Base-by-base conservation (phyloP, 805 yeast species). In the Yamadazyma sp. region DNA sequence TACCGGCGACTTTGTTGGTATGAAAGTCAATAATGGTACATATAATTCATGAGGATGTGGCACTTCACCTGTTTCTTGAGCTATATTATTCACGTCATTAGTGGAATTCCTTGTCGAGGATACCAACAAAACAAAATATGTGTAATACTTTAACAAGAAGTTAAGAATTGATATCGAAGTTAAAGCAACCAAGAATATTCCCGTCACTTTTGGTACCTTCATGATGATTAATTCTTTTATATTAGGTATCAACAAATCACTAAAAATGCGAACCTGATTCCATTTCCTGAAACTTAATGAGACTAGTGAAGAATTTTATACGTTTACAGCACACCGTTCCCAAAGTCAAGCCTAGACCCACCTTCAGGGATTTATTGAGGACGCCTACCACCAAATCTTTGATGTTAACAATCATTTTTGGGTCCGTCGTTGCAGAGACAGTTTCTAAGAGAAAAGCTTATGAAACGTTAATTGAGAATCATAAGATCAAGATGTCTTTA, bases 1-100 rank as follows among this genome's bases (percentile, higher is more conserved):
- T 2, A 66, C 60, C 1, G 69, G 58, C 0, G 73, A 62, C 23
- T 52, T 57, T 0, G 67, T 60, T 3, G 77, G 75, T 14, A 73
- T 74, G 33, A 73, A 63, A 2, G 77, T 69, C n/a, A 75, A 50
- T 25, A 70, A 51, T 4, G 78, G 76, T 4, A 74, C 78, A 40
- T 60, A 71, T 23, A 71, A 49, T 31, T 68, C 70, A 36, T 63
- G 65, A 0, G 77, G 73, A 35, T 62, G 65, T 2, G 76, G 73
- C 1, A 58, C 45, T 26, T 56, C 62, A 7, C 61, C 64, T 1
- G 62, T 51, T 41, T 60, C 65, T 36, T 58, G 58, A 18, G 60
- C 53, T 10, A 53, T 47, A 20, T 49, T 33, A 33, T 48, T 43
- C 13, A 47, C 49, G 12, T 53, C 59, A 23, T 42, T 45, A 20